phyloP scores from a whole-genome alignment of 2,329 filamentous ascomycete species.

The Diplocarpon rosae region DNA sequence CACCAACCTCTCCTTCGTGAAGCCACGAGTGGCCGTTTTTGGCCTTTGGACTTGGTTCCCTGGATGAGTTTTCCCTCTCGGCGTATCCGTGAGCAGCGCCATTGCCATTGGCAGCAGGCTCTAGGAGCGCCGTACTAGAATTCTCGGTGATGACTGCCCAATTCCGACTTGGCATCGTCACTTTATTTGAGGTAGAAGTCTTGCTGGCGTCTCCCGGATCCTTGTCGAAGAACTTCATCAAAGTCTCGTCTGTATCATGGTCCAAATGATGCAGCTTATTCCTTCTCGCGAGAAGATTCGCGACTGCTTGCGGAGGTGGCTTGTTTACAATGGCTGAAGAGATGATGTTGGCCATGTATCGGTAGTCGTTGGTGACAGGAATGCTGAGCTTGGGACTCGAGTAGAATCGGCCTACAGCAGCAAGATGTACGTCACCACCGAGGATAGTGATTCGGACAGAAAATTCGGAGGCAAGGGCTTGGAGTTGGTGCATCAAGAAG shows the following conservation, averaged over 20 bases:
- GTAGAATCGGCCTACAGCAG: constrained; percentile 88
- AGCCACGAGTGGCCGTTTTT: constrained; percentile 62
- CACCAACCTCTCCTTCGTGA: constrained; percentile 64
- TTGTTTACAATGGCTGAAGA: constrained; percentile 95
- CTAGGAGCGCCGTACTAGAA: constrained; percentile 41
- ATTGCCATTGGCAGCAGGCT: constrained; percentile 28
- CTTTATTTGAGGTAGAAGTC: constrained; percentile 63
- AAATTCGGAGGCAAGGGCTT: constrained; percentile 73
- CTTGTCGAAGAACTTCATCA: constrained; percentile 84
- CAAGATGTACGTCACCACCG: constrained; percentile 87
- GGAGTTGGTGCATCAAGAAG: constrained; percentile 66
- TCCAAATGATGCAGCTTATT: constrained; percentile 72
- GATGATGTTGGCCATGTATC: constrained; percentile 92
- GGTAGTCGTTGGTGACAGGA: constrained; percentile 69
- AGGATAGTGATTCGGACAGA: constrained; percentile 86
- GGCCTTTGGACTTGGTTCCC: constrained; percentile 28
- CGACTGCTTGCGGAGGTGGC: constrained; percentile 76
- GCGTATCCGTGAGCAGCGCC: constrained; percentile 5
- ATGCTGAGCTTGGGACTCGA: constrained; percentile 73
- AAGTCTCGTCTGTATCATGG: constrained; percentile 74
- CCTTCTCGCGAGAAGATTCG: constrained; percentile 79
- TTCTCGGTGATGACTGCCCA: constrained; percentile 89
- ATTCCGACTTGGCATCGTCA: constrained; percentile 87
- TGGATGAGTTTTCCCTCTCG: constrained; percentile 11
- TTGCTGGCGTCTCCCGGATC: constrained; percentile 73